These are phyloP conservation scores for Calocybe cyanea DNA, from an alignment of 768 basidiomycete species.

Conservation along the genomic window DNA sequence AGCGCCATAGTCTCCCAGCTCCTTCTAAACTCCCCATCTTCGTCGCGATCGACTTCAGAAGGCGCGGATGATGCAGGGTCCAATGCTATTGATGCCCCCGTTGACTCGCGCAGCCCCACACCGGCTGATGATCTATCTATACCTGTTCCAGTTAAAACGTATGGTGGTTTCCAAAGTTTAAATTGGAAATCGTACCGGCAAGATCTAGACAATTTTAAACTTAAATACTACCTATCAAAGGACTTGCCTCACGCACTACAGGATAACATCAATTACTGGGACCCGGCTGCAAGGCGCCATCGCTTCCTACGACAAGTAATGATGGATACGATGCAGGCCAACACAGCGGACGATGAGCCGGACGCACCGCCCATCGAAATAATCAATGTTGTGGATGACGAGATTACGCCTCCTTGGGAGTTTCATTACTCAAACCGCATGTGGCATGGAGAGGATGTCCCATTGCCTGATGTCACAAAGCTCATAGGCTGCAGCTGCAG, in stretches of 20 bases:
- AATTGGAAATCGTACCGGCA: conserved; percentile 35
- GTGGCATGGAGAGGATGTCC: conserved; percentile 69
- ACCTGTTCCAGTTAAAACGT: conserved; percentile 7
- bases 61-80: conserved; percentile 6
- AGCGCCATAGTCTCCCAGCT: background rate
- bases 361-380: conserved; percentile 66
- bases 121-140: conserved; percentile 10
- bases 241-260: conserved; percentile 64
- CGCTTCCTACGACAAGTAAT: conserved; percentile 52
- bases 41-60: conserved; percentile 13
- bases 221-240: conserved; percentile 32
- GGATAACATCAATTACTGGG: conserved; percentile 60
- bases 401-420: conserved; percentile 77
- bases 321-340: conserved; percentile 60
- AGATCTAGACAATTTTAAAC: conserved; percentile 28
- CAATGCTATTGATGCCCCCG: conserved; percentile 1
- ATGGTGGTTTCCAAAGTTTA: conserved; percentile 31
- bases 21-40: conserved; percentile 11
- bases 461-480: conserved; percentile 53
- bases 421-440: conserved; percentile 85
- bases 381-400: conserved; percentile 62
- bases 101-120: conserved; percentile 8
- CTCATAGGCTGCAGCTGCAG: conserved; percentile 71
- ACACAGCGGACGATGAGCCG: conserved; percentile 64
- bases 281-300: conserved; percentile 33